These are phyloP conservation scores for Astragalus membranaceus DNA, from an alignment of 306 rosid species.

Conservation along the genomic window DNA sequence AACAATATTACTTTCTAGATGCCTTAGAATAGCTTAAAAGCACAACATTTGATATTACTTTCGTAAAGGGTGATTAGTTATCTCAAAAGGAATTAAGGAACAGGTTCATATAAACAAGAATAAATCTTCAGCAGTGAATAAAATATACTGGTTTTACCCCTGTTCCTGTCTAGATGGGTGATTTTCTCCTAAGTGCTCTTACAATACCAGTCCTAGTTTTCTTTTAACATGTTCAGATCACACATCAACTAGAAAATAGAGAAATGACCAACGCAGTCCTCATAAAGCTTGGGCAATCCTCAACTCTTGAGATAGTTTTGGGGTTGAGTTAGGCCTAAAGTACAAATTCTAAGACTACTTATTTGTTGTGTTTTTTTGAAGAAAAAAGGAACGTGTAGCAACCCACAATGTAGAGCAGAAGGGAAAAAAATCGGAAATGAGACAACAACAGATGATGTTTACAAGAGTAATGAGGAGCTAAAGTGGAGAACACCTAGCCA, in stretches of 20 bases:
- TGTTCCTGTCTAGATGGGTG: not conserved
- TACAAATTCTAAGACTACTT: too few relatives aligned
- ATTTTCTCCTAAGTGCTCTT: not conserved
- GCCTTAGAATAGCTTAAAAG: not conserved
- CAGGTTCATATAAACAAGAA: not conserved
- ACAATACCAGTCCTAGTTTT: not conserved
- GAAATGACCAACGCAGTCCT: too few relatives aligned
- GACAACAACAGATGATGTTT: too few relatives aligned
- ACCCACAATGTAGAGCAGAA: not conserved
- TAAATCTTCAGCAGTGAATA: not conserved
- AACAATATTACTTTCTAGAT: not conserved
- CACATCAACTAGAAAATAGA: too few relatives aligned
- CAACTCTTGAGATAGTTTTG: too few relatives aligned
- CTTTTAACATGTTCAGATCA: not conserved
- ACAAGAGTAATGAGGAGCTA: not conserved
- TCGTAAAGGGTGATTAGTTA: constrained; percentile 2
- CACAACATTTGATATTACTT: not conserved
- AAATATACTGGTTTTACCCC: not conserved
- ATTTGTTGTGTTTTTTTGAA: too few relatives aligned
- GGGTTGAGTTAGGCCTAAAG: too few relatives aligned
- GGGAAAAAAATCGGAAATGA: not conserved
- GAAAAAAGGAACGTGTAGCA: not conserved
- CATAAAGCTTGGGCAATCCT: too few relatives aligned
- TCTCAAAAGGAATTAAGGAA: not conserved
- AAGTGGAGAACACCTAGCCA: not conserved